Evolutionary conservation across 208 protist species (phyloP).

Genomic region (Novymonas esmeraldas): DNA sequence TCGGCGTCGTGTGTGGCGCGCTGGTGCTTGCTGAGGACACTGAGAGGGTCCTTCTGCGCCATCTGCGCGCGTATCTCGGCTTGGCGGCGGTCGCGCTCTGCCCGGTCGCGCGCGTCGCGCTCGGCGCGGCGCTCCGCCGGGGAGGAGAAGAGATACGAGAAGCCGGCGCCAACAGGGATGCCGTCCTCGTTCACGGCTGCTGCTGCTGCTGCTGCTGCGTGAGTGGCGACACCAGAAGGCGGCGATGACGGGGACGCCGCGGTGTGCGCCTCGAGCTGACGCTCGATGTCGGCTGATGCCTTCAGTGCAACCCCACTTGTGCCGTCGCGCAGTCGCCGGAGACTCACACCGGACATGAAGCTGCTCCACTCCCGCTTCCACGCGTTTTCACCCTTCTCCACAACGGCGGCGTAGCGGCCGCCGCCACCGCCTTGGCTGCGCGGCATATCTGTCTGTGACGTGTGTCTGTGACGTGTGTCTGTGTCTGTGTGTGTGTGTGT

Average conservation of each 20-base stretch:
- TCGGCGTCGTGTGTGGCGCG: constrained; percentile 56
- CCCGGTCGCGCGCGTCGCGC: constrained; percentile 47
- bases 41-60: constrained; percentile 40
- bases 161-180: constrained; percentile 42
- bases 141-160: constrained; percentile 85
- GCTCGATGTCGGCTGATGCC: constrained; percentile 60
- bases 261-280: constrained; percentile 13
- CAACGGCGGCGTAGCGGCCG: constrained; percentile 74
- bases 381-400: constrained; percentile 80
- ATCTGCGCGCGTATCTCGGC: constrained; percentile 25
- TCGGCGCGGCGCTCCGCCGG: constrained; percentile 72
- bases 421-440: constrained; percentile 4
- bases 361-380: constrained; percentile 85
- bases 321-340: constrained; percentile 78
- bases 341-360: constrained; percentile 84
- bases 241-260: neutral
- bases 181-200: constrained; percentile 29
- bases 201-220: neutral
- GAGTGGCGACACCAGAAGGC: neutral
- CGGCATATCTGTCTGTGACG: constrained; percentile 17
- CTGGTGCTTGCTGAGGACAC: constrained; percentile 79
- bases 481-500: neutral
- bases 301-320: constrained; percentile 57
- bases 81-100: constrained; percentile 28
- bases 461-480: neutral